phyloP scores from a whole-genome alignment of 2,329 filamentous ascomycete genomes.

The Aspergillus pseudotamarii region DNA sequence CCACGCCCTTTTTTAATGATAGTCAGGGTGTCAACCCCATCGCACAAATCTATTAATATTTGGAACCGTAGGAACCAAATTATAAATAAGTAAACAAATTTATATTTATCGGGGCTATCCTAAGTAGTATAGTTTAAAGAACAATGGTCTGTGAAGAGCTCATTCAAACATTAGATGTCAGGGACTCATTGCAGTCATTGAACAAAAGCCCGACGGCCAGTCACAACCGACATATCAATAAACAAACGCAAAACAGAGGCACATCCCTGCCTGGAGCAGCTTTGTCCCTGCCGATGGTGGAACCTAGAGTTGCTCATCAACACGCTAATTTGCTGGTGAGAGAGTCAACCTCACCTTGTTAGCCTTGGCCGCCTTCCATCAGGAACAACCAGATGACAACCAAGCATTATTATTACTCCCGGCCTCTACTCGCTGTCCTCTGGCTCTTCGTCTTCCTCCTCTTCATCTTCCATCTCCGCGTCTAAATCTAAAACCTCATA shows the following conservation, averaged over 20 bases:
- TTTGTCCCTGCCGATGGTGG: not conserved
- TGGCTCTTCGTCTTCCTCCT: conserved; percentile 30
- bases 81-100: not conserved
- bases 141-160: not conserved
- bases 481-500: conserved; percentile 62
- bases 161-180: not conserved
- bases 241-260: not conserved
- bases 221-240: not conserved
- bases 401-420: not conserved
- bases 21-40: conserved; percentile 23
- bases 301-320: not conserved
- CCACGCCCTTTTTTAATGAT: conserved; percentile 18
- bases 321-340: not conserved
- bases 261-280: not conserved
- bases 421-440: not conserved
- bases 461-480: conserved; percentile 39
- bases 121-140: not conserved
- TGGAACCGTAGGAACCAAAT: not conserved
- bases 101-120: not conserved
- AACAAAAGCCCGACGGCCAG: not conserved
- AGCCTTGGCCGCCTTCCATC: not conserved
- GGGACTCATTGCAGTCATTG: not conserved
- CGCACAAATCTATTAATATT: conserved; percentile 19
- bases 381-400: not conserved
- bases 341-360: not conserved